These are phyloP conservation scores for Podila horticola DNA, from an alignment of 192 early-diverging fungal genomes.

Conservation along the genomic window DNA sequence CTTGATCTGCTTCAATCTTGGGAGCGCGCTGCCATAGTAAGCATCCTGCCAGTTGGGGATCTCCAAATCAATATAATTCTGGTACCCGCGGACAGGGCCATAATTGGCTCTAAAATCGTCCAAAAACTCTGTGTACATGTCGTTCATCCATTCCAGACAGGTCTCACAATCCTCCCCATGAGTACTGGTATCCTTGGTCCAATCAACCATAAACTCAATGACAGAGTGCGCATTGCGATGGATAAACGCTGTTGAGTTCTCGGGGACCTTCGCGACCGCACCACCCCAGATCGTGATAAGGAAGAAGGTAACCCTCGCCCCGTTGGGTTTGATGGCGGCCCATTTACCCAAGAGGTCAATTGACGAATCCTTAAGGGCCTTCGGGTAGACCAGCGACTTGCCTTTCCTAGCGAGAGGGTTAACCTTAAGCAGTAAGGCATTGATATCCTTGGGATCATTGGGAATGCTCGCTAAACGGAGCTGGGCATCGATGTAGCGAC, in stretches of 20 bases:
- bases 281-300: constrained; percentile 55
- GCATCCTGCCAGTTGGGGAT: constrained; percentile 43
- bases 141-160: constrained; percentile 42
- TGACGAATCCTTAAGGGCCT: constrained; percentile 14
- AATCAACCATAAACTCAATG: constrained; percentile 52
- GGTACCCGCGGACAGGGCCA: too few species aligned
- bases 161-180: constrained; percentile 18
- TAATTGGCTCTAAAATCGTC: background rate
- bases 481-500: constrained; percentile 30
- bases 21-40: constrained; percentile 48
- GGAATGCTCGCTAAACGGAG: constrained; percentile 27
- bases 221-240: constrained; percentile 43
- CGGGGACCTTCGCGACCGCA: constrained; percentile 11
- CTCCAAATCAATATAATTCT: constrained; percentile 54
- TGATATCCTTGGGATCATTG: constrained; percentile 16
- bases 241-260: constrained; percentile 30
- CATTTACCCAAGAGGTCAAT: constrained; percentile 38
- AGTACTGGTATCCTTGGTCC: constrained; percentile 29
- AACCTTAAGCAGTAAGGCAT: background rate
- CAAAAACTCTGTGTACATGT: constrained; percentile 44
- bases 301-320: constrained; percentile 26
- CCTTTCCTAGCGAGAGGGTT: constrained; percentile 28
- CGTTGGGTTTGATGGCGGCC: constrained; percentile 14
- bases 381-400: constrained; percentile 39
- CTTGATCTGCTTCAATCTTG: constrained; percentile 40